phyloP scores from a whole-genome alignment of 78 protist genomes.

The Capsaspora owczarzaki region DNA sequence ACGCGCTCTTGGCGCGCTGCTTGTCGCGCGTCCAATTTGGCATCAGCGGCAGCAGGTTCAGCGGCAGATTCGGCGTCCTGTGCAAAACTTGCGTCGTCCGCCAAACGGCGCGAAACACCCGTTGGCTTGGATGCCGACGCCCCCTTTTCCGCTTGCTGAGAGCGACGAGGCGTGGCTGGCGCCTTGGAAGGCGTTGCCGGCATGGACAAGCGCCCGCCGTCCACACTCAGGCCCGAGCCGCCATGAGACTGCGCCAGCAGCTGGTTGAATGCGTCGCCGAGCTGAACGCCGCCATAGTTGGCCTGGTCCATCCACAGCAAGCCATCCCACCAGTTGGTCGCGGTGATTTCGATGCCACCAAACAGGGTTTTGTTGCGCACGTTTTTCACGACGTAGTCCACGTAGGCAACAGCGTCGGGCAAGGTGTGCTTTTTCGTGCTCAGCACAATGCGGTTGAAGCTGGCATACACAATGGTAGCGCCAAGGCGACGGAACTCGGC shows the following conservation, averaged over 20 bases:
- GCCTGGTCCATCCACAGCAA: slow-evolving; percentile 59
- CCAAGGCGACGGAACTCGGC: slow-evolving; percentile 61
- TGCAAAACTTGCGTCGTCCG: too few species aligned
- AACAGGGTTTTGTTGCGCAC: slow-evolving; percentile 54
- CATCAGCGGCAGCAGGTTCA: too few species aligned
- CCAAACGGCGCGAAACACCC: neutral
- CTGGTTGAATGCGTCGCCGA: too few species aligned
- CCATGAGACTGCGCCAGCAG: slow-evolving; percentile 9
- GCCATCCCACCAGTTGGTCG: slow-evolving; percentile 32
- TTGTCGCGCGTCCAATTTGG: too few species aligned
- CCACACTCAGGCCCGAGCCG: neutral
- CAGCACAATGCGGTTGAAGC: slow-evolving; percentile 49
- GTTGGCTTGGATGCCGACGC: neutral
- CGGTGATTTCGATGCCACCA: slow-evolving; percentile 26
- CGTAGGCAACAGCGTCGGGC: slow-evolving; percentile 58
- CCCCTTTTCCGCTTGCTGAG: neutral
- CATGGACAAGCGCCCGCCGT: neutral
- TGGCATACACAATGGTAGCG: slow-evolving; percentile 55
- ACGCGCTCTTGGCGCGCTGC: too few species aligned
- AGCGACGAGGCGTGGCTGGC: too few species aligned
- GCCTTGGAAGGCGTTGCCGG: too few species aligned
- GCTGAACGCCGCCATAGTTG: slow-evolving; percentile 54
- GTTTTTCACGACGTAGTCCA: slow-evolving; percentile 26
- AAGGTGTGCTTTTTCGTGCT: slow-evolving; percentile 47
- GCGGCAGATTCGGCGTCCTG: too few species aligned